A percentile compares a stretch with the other conserved stretches of the same genome.
These are phyloP conservation scores for Trichophyton rubrum DNA, from an alignment of 2,329 filamentous ascomycete genomes.

Conservation along the genomic window DNA sequence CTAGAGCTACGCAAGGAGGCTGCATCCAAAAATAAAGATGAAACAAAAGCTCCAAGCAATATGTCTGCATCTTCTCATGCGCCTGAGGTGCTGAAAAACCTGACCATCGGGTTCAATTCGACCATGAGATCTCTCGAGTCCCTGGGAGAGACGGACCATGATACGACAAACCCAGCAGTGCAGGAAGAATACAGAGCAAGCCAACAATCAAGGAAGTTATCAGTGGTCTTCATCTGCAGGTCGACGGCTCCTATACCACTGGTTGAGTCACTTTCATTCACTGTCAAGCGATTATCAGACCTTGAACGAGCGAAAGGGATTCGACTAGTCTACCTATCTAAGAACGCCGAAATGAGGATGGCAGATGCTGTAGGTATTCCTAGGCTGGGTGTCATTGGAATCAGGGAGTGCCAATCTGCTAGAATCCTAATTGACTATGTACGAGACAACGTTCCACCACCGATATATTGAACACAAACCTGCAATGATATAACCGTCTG, in stretches of 20 bases:
- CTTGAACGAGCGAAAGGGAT: conserved; percentile 12
- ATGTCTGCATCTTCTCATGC: neutral
- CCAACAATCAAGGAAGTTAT: conserved; percentile 1
- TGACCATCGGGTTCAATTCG: conserved; percentile 10
- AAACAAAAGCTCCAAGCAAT: neutral
- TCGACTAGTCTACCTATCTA: conserved; percentile 25
- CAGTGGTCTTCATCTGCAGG: conserved; percentile 16
- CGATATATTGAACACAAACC: neutral
- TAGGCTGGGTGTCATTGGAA: conserved; percentile 6
- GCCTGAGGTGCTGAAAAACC: conserved; percentile 2
- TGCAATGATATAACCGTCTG: neutral
- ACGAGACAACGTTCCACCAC: neutral
- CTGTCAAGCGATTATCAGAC: conserved; percentile 13
- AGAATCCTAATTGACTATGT: conserved; percentile 9
- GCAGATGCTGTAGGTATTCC: conserved; percentile 5
- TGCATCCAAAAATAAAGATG: neutral
- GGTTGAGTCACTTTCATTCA: conserved; percentile 17
- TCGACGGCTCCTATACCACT: conserved; percentile 14
- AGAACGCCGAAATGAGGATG: conserved; percentile 3
- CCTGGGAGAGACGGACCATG: neutral
- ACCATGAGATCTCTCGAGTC: conserved; percentile 4
- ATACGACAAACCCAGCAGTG: neutral
- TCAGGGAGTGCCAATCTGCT: conserved; percentile 1
- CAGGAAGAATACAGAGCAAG: neutral
- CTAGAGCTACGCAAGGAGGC: conserved; percentile 3